phyloP scores from a whole-genome alignment of 1,284 basidiomycete species.

The Golubevia sp. region DNA sequence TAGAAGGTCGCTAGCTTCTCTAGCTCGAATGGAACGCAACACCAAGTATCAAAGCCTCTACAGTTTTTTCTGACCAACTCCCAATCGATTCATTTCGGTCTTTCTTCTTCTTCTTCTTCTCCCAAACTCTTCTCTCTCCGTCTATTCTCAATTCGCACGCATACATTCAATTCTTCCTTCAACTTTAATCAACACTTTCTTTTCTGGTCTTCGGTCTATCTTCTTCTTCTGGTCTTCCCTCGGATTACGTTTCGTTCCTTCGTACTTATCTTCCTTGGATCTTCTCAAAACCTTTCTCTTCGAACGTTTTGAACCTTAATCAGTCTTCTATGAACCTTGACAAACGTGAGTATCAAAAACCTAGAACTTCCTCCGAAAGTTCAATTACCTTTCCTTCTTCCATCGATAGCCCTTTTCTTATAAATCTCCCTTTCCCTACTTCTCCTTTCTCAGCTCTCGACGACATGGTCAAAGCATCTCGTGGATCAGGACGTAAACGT shows the following conservation, averaged over 20 bases:
- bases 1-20: too few relatives aligned
- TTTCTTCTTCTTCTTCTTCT: too few relatives aligned
- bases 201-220: not conserved
- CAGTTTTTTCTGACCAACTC: too few relatives aligned
- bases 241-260: not conserved
- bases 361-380: too few relatives aligned
- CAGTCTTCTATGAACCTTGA: constrained; percentile 35
- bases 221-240: not conserved
- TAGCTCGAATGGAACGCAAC: too few relatives aligned
- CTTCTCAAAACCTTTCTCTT: not conserved
- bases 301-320: not conserved
- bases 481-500: constrained; percentile 20
- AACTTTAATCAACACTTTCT: too few relatives aligned
- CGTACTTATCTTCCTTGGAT: not conserved
- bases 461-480: constrained; percentile 50
- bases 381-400: not conserved
- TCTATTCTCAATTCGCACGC: too few relatives aligned
- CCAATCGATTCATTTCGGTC: too few relatives aligned
- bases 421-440: not conserved
- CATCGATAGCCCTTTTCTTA: constrained; percentile 4
- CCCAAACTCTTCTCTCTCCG: too few relatives aligned
- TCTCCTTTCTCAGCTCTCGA: constrained; percentile 39
- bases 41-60: too few relatives aligned
- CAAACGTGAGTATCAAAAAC: constrained; percentile 40
- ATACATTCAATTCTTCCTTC: too few relatives aligned